Evolutionary conservation across 1,139 yeast species (phyloP).

Genomic region (Meyerozyma elateridarum): DNA sequence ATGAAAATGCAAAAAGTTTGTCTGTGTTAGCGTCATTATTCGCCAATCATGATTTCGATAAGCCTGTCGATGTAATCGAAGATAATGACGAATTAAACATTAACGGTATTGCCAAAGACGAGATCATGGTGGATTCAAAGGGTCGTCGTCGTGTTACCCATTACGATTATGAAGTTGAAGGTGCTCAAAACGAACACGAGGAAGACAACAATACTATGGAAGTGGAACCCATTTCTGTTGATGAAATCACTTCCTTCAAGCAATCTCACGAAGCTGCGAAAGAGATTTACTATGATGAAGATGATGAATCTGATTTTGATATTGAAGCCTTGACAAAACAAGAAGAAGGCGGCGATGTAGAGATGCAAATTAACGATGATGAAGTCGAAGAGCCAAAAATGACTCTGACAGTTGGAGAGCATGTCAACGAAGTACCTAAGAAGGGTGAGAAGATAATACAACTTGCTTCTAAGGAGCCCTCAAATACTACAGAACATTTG

Average conservation of each 20-base stretch:
- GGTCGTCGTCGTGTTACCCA: constrained; percentile 33
- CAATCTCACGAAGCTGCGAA: constrained; percentile 17
- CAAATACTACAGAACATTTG: constrained; percentile 53
- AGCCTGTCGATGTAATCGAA: constrained; percentile 51
- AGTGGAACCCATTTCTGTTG: constrained; percentile 9
- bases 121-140: constrained; percentile 45
- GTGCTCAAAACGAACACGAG: constrained; percentile 19
- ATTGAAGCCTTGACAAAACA: constrained; percentile 21
- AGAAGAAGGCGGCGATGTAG: constrained; percentile 6
- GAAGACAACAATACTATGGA: constrained; percentile 14
- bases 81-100: constrained; percentile 21
- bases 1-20: constrained; percentile 30
- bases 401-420: constrained; percentile 4
- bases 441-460: constrained; percentile 37
- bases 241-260: constrained; percentile 18
- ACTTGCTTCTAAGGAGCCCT: constrained; percentile 21
- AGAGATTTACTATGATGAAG: constrained; percentile 40
- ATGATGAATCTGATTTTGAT: constrained; percentile 37
- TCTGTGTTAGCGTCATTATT: constrained; percentile 51
- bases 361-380: constrained; percentile 14
- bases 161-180: constrained; percentile 38
- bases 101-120: constrained; percentile 32
- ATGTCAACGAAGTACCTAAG: constrained; percentile 5
- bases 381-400: constrained; percentile 9
- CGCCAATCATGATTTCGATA: constrained; percentile 53